Base-by-base conservation (phyloP, 139 green algal genomes). In the Edaphochlamys debaryana region DNA sequence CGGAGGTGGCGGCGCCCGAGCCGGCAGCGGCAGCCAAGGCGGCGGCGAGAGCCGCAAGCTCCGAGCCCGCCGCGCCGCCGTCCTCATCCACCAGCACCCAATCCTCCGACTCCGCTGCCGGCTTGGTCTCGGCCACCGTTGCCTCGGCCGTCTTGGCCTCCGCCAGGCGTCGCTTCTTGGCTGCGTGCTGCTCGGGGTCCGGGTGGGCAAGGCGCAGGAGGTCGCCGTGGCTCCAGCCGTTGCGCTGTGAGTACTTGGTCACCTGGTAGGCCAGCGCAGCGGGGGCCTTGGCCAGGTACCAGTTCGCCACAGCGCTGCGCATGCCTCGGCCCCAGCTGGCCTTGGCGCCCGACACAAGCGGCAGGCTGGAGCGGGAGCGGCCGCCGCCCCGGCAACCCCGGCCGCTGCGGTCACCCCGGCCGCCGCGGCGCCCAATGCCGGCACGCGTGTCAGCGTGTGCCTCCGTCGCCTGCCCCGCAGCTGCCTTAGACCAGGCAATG, bases 201-300 rank as follows among this genome's bases (percentile, higher is more conserved):
- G 67, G 67, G 67, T 73, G 67, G 27, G 40, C 67, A 8, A 73
- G 67, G 1, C 67, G 38, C 38, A 73, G 67, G 27, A 73, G 67
- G 40, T 73, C 67, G 38, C 38, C 67, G 67, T 73, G 67, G 38
- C 38, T 56, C 67, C 67, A 73, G 67, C 67, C 67, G 38, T 37
- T 54, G 67, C 67, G 67, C 67, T 54, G 67, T 23, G 30, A 32
- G 48, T 78, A 78, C 69, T 78, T 78, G 69, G 69, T 78, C 23
- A n/a, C 45, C 45, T 78, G 69, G 69, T 45, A 62, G 13, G 69
- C 69, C 69, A 78, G 17, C 30, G 42, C 42, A 4, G 40, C 67
- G 67, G 67, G 67, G 13, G 37, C 11, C 38, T 32, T n/a, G 40
- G 0, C 40, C 67, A 73, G 67, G 67, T 73, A 73, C 67, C 67